phyloP scores from a whole-genome alignment of 2,329 filamentous ascomycete genomes.

The Thielaviopsis ethacetica region DNA sequence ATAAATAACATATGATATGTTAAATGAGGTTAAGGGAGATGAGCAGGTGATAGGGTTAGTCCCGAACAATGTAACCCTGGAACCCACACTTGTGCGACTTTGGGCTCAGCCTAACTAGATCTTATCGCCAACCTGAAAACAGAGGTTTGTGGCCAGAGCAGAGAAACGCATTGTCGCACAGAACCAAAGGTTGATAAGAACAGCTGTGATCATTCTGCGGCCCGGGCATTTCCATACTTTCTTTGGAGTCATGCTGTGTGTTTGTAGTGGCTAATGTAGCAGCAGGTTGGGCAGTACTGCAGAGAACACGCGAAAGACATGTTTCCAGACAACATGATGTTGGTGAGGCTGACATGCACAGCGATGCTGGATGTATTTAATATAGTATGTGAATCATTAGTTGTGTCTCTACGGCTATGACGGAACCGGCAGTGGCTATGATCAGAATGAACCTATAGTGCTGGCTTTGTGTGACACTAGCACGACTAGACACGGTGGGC shows the following conservation, averaged over 20 bases:
- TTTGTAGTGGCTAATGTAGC: neutral
- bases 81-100: neutral
- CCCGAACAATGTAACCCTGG: neutral
- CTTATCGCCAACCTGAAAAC: neutral
- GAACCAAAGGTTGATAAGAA: neutral
- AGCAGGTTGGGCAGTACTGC: neutral
- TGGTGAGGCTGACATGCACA: neutral
- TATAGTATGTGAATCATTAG: neutral
- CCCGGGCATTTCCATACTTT: neutral
- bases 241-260: neutral
- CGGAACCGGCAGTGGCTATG: too few species aligned
- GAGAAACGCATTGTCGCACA: neutral
- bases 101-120: neutral
- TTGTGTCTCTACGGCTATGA: neutral
- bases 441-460: neutral
- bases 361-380: neutral
- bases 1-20: too few species aligned
- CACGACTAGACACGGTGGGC: too few species aligned
- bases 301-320: neutral
- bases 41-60: neutral
- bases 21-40: too few species aligned
- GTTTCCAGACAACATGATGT: neutral
- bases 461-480: neutral
- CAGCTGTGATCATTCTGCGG: too few species aligned
- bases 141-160: neutral